Evolutionary conservation across 768 basidiomycete species (phyloP).

Genomic region (Coprinellus micaceus): DNA sequence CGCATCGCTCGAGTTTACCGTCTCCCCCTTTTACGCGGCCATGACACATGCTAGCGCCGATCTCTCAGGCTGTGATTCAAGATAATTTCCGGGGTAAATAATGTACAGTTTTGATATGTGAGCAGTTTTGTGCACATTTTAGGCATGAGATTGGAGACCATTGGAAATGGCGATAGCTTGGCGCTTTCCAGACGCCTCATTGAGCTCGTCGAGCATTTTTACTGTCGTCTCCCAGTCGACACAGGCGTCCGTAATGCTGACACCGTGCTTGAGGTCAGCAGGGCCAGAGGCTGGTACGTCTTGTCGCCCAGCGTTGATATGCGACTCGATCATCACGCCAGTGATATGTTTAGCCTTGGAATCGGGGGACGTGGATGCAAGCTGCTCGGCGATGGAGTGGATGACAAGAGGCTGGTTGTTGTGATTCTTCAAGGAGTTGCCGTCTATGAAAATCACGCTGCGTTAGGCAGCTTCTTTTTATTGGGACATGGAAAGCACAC

Average conservation of each 20-base stretch:
- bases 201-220: constrained; percentile 67
- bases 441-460: constrained; percentile 55
- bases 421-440: constrained; percentile 95
- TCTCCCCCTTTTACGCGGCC: neutral
- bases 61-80: neutral
- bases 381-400: constrained; percentile 68
- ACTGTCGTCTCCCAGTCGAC: constrained; percentile 83
- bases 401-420: constrained; percentile 85
- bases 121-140: neutral
- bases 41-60: neutral
- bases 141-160: neutral
- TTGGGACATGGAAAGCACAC: too few species aligned
- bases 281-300: constrained; percentile 78
- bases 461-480: too few species aligned
- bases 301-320: constrained; percentile 89
- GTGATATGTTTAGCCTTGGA: constrained; percentile 72
- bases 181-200: constrained; percentile 52
- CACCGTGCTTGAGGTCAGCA: constrained; percentile 64
- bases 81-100: neutral
- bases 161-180: constrained; percentile 35
- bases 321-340: constrained; percentile 96
- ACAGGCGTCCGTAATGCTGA: constrained; percentile 91
- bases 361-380: constrained; percentile 28
- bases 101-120: neutral
- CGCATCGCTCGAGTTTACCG: constrained; percentile 7